Evolutionary conservation across 2,329 filamentous ascomycete species (phyloP), one percentile per base, ranked within the genome.

Genomic region (Chaetomiaceae sp.): DNA sequence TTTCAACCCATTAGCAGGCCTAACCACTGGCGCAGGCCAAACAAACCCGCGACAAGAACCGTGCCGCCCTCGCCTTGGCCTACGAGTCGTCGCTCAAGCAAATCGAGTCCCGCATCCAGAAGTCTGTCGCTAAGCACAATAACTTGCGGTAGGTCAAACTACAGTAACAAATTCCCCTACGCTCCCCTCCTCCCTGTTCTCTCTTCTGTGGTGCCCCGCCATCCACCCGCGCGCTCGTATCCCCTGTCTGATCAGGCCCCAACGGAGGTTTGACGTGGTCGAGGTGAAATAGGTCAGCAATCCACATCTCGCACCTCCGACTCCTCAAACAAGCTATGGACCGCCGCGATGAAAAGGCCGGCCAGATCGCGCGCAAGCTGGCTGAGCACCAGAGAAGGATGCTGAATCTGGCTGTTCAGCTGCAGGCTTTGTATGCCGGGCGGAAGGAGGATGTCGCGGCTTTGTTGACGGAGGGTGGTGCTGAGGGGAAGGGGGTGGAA

Each of bases 1-100:
- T n/a, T n/a, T n/a, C n/a, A n/a, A n/a, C n/a, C n/a, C n/a, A n/a
- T n/a, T n/a, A n/a, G n/a, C n/a, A n/a, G n/a, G n/a, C n/a, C n/a
- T n/a, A n/a, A n/a, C n/a, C n/a, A n/a, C n/a, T n/a, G n/a, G n/a
- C 18, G 11, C 23, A 61, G 57, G 61, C 59, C 16, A 54, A 57
- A 42, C 49, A 60, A 51, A 34, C 29, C 27, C 61, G 59, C 9
- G 56, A 62, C 48, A 52, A 54, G 18, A 55, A 59, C 23, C 60
- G 58, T 23, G 30, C 52, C 7, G 57, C 54, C 16, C 38, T 62
- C 18, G 32, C 42, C 14, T 20, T 52, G 18, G 60, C 54, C 9
- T 57, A 58, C 42, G 49, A 45, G 2, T 6, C 32, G 14, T 40
- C 56, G 25, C 51, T 62, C 33, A 42, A 48, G 10, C 40, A 41